A percentile compares a stretch with the other conserved stretches of the same genome.
Conservation (phyloP, 192 early-diverging fungal species). For the Gaertneriomyces semiglobifer region DNA sequence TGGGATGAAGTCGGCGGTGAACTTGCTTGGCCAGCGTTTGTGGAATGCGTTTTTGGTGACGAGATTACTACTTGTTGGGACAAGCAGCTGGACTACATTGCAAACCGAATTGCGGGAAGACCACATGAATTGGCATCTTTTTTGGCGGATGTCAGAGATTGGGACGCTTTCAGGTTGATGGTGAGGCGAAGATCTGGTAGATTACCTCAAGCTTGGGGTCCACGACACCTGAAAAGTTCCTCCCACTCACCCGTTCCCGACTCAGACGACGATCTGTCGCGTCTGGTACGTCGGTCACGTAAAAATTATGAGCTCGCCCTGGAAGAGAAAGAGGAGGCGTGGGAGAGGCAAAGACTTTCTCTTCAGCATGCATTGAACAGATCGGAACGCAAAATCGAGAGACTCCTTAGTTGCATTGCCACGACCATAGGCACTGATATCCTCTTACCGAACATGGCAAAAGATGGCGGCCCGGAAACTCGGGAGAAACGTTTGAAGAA, state of each 20-base stretch:
- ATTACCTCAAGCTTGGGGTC: constrained; percentile 4
- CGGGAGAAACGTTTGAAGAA: constrained; percentile 8
- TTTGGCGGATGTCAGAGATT: constrained; percentile 34
- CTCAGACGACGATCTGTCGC: too few relatives aligned
- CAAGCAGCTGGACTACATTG: constrained; percentile 8
- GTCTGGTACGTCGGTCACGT: too few relatives aligned
- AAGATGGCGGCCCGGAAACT: neutral
- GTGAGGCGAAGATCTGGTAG: constrained; percentile 23
- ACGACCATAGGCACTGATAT: neutral
- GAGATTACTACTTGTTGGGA: neutral
- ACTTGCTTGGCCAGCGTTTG: constrained; percentile 19
- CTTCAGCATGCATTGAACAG: neutral
- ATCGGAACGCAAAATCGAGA: neutral
- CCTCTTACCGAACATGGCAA: neutral
- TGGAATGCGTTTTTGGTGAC: constrained; percentile 26
- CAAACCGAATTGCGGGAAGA: constrained; percentile 15
- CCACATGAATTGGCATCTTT: constrained; percentile 24
- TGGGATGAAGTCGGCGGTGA: constrained; percentile 28
- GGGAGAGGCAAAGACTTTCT: too few relatives aligned
- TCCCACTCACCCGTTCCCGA: too few relatives aligned
- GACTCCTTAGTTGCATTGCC: neutral
- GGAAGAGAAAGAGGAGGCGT: too few relatives aligned
- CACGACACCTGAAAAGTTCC: neutral
- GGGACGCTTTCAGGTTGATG: constrained; percentile 33
- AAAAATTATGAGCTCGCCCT: too few relatives aligned